Percentiles rank a stretch among this genome's conserved stretches.
Evolutionary conservation across 2,329 filamentous ascomycete species (phyloP).

Genomic region (Fusarium nygamai): DNA sequence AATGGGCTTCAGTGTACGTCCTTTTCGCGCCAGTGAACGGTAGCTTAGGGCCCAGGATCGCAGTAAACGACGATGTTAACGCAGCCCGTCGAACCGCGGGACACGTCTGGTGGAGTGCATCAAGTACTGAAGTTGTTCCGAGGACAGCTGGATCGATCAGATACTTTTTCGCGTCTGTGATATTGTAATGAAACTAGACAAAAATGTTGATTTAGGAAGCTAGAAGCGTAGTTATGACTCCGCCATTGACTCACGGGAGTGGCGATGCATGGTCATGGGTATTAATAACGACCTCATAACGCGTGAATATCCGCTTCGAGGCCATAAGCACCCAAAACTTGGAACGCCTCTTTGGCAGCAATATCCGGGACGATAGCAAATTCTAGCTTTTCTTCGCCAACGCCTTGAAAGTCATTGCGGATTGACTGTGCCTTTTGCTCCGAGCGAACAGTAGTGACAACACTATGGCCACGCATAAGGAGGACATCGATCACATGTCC

Average conservation of each 20-base stretch:
- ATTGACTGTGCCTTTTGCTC: background rate
- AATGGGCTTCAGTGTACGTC: background rate
- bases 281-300: too few species aligned
- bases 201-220: background rate
- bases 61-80: background rate
- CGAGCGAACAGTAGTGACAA: background rate
- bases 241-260: background rate
- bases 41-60: background rate
- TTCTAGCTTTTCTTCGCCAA: background rate
- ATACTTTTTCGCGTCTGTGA: background rate
- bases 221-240: background rate
- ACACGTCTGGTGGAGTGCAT: background rate
- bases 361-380: background rate
- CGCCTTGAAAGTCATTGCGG: background rate
- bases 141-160: background rate
- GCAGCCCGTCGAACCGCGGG: background rate
- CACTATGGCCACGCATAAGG: background rate
- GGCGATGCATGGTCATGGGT: too few species aligned
- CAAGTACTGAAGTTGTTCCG: background rate
- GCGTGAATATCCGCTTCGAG: background rate
- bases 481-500: background rate
- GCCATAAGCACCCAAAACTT: background rate
- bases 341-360: background rate
- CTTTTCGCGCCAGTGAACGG: background rate
- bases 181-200: background rate